Conservation (phyloP, 1,284 basidiomycete species). For the Nidula niveotomentosa region DNA sequence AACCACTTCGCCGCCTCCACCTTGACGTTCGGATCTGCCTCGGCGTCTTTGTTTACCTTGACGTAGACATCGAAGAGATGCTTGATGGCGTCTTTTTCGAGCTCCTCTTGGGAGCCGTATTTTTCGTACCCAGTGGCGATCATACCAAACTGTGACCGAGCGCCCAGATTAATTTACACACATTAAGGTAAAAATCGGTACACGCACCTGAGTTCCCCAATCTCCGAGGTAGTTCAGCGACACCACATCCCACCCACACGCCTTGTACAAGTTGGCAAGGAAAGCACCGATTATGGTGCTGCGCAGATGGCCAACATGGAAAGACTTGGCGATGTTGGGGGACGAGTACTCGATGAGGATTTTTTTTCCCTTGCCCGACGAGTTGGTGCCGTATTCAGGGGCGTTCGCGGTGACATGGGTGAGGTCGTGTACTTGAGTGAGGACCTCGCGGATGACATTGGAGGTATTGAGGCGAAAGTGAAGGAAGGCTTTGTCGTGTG, state of each 20-base stretch:
- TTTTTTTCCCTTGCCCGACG: constrained; percentile 79
- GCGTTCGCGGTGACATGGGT: constrained; percentile 59
- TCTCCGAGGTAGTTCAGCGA: constrained; percentile 95
- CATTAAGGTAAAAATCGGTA: background rate
- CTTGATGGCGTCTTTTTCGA: constrained; percentile 90
- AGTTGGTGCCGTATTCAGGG: constrained; percentile 75
- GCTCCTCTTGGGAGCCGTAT: constrained; percentile 84
- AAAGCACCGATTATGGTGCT: constrained; percentile 99
- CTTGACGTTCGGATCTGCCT: constrained; percentile 73
- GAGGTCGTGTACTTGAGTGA: constrained; percentile 80
- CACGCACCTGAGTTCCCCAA: constrained; percentile 86
- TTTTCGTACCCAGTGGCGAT: constrained; percentile 93
- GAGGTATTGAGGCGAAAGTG: constrained; percentile 77
- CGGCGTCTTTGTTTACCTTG: constrained; percentile 87
- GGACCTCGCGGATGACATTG: constrained; percentile 75
- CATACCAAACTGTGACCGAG: constrained; percentile 73
- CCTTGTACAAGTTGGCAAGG: constrained; percentile 88
- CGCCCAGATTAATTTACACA: background rate
- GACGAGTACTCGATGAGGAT: constrained; percentile 90
- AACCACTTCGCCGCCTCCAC: constrained; percentile 88
- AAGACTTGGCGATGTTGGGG: constrained; percentile 98
- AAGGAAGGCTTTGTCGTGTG: constrained; percentile 78
- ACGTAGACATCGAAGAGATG: constrained; percentile 97
- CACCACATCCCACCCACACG: constrained; percentile 91
- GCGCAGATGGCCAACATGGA: constrained; percentile 97